Evolutionary conservation across 2,329 filamentous ascomycete species (phyloP).

Genomic region (Penicillium sp.): DNA sequence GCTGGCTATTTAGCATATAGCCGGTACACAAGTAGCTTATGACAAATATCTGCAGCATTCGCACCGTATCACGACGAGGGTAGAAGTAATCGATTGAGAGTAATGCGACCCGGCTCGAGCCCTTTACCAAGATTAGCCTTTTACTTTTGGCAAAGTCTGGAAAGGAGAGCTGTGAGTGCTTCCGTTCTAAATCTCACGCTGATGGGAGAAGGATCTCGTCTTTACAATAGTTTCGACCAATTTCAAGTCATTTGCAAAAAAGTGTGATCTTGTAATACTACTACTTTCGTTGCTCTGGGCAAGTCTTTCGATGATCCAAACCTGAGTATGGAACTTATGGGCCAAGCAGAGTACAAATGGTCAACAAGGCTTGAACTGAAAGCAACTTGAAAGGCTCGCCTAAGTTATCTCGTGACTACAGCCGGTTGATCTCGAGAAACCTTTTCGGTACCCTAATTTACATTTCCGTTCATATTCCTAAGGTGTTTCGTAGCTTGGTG

Average conservation of each 20-base stretch:
- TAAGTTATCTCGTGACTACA: too few relatives aligned
- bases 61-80: neutral
- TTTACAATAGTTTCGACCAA: neutral
- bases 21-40: neutral
- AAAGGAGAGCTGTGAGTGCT: neutral
- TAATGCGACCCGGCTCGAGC: too few relatives aligned
- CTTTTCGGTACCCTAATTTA: too few relatives aligned
- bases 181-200: neutral
- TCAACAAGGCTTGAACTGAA: too few relatives aligned
- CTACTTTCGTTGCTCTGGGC: neutral
- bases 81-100: neutral
- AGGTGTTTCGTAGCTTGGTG: too few relatives aligned
- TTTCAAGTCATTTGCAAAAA: neutral
- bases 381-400: too few relatives aligned
- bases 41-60: neutral
- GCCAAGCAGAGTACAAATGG: too few relatives aligned
- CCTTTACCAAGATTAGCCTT: too few relatives aligned
- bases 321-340: neutral
- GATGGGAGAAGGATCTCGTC: neutral
- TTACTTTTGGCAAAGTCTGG: neutral
- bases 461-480: too few relatives aligned
- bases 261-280: neutral
- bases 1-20: neutral
- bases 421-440: too few relatives aligned
- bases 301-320: neutral